Base-by-base conservation (phyloP, 345 rosid species). In the Pistacia integerrima region DNA sequence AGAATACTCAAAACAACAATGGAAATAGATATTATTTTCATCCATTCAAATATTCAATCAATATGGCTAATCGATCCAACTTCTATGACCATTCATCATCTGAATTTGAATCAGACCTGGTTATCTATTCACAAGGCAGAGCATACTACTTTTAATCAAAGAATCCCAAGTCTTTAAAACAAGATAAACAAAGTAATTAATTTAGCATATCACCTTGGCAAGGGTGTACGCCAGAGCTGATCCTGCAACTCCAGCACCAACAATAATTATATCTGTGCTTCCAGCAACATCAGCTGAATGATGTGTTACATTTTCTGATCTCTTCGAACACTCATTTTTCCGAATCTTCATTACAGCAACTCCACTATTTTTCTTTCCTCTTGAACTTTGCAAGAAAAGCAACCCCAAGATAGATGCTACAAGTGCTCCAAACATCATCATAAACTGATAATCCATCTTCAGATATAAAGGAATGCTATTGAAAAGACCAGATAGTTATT, bases 141-240 rank as follows among this genome's bases (percentile, higher is more conserved):
- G 22, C 22, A 22, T 22, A 22, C 22, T 22, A 22, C 22, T 30
- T 30, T 2, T 30, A 30, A 30, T 30, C 33, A 30, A 30, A 30
- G 2, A 30, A 30, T 30, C 11, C 25, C 4, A 5, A 41, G 8
- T 4, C 35, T 1, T 48, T 20, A 12, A 22, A 8, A 41, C 8
- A 5, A 41, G 46, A 41, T 5, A 41, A 48, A 3, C 7, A 22
- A 22, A 22, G 22, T 22, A 22, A 22, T 22, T 22, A 28, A 30
- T 68, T 69, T 33, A 54, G 62, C 9, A 4, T 55, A 55, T 1
- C 35, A 70, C 74, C 51, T 56, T 70, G 49, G 51, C 63, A 35
- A 70, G 63, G 11, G 74, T 70, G 63, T 70, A 70, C 55, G 74
- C 63, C 10, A 56, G 33, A 70, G 63, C 63, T 56, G 63, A 55